These are phyloP conservation scores for Vitis rupestris DNA, from an alignment of 164 flowering plant species.

Conservation along the genomic window DNA sequence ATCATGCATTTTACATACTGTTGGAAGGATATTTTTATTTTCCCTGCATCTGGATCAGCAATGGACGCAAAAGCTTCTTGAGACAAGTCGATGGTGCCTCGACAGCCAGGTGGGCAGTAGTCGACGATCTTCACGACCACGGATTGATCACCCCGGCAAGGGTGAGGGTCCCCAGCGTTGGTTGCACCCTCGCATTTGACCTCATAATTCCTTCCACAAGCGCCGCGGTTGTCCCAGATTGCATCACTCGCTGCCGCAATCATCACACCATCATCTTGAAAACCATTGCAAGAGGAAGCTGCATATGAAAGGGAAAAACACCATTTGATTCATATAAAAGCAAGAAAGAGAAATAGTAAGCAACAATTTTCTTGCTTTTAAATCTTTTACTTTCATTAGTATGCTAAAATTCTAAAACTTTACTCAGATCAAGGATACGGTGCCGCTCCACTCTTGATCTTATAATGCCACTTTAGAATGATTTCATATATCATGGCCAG, in stretches of 20 bases:
- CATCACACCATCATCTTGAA: constrained; percentile 28
- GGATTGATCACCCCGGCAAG: constrained; percentile 19
- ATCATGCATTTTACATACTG: no score
- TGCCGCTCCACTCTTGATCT: no score
- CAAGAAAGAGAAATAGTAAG: background rate
- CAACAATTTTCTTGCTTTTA: no score
- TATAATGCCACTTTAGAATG: no score
- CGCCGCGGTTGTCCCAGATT: constrained; percentile 24
- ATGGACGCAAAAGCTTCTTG: constrained; percentile 18
- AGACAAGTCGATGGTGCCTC: constrained; percentile 22
- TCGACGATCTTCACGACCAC: constrained; percentile 27
- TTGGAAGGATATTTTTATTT: constrained; percentile 10
- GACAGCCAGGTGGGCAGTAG: constrained; percentile 26
- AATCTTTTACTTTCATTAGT: no score
- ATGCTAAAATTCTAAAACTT: no score
- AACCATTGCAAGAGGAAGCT: constrained; percentile 41
- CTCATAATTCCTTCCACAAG: constrained; percentile 28
- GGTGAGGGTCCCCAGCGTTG: constrained; percentile 20
- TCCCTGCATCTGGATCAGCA: constrained; percentile 25
- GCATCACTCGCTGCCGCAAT: constrained; percentile 33
- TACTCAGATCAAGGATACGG: no score
- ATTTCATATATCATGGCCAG: no score
- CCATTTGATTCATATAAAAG: no score
- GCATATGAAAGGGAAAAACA: background rate
- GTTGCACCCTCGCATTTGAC: constrained; percentile 32